Evolutionary conservation across 768 basidiomycete genomes (phyloP).

Genomic region (Leccinum aurantiacum): DNA sequence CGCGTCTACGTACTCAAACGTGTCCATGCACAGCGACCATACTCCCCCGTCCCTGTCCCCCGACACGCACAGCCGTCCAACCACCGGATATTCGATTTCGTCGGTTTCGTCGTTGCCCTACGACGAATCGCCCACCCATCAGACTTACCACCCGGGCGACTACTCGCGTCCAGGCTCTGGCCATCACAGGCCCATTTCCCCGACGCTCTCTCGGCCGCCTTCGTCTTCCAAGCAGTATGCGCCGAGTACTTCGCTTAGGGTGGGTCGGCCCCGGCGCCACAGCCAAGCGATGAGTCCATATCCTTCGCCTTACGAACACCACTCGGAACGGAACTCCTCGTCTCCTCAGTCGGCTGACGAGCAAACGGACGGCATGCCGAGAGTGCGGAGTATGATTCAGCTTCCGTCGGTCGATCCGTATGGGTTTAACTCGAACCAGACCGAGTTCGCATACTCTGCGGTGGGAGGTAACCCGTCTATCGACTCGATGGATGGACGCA

Average conservation of each 20-base stretch:
- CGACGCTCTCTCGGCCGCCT: constrained; percentile 64
- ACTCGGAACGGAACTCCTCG: constrained; percentile 66
- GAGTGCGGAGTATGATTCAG: constrained; percentile 83
- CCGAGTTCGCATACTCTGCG: constrained; percentile 82
- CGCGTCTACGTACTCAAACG: constrained; percentile 60
- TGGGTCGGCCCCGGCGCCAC: constrained; percentile 74
- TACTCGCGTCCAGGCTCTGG: constrained; percentile 75
- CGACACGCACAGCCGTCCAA: constrained; percentile 69
- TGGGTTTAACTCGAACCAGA: constrained; percentile 59
- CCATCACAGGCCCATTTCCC: constrained; percentile 64
- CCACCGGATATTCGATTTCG: constrained; percentile 83
- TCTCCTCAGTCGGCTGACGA: constrained; percentile 66
- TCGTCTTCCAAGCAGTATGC: constrained; percentile 62
- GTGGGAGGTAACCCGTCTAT: constrained; percentile 45
- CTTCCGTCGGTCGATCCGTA: constrained; percentile 72
- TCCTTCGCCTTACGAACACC: constrained; percentile 76
- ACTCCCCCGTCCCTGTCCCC: constrained; percentile 74
- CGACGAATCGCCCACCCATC: constrained; percentile 49
- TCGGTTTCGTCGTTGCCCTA: constrained; percentile 77
- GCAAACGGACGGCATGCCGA: constrained; percentile 52
- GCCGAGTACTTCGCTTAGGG: constrained; percentile 55
- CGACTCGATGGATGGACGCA: constrained; percentile 39
- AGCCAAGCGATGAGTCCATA: constrained; percentile 88
- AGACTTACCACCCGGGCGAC: constrained; percentile 45
- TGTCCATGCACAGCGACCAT: constrained; percentile 67